phyloP scores from a whole-genome alignment of 345 rosid species.

The Melaleuca alternifolia region DNA sequence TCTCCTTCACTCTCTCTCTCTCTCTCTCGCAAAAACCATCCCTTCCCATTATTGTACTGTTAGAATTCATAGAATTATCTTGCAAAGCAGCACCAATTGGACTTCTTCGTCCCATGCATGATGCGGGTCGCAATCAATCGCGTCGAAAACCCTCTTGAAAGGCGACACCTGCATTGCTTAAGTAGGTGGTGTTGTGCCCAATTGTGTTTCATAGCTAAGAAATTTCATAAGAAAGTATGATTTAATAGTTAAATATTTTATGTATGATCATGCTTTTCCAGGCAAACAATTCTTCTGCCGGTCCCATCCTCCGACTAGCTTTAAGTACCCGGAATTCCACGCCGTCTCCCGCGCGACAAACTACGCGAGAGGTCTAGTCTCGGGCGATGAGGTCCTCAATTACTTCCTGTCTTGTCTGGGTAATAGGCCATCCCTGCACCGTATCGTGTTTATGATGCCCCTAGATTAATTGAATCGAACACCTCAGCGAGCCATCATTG shows the following conservation, averaged over 20 bases:
- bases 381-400: too few species aligned
- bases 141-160: background rate
- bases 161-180: background rate
- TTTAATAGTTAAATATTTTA: too few species aligned
- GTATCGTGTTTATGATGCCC: background rate
- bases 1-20: background rate
- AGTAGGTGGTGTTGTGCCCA: background rate
- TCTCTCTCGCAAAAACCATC: background rate
- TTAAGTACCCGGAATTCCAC: too few species aligned
- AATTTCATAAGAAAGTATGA: too few species aligned
- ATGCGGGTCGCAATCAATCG: background rate
- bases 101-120: background rate
- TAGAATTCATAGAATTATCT: background rate
- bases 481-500: background rate
- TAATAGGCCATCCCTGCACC: background rate
- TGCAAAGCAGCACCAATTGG: background rate
- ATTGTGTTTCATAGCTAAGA: background rate
- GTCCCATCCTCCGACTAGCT: too few species aligned
- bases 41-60: background rate
- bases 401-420: background rate
- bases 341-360: too few species aligned
- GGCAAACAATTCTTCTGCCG: too few species aligned
- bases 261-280: too few species aligned
- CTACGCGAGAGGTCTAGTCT: too few species aligned
- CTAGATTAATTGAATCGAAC: background rate